Evolutionary conservation across 2,329 filamentous ascomycete species (phyloP), one percentile per base, ranked within the genome.

Genomic region (Whalleya microplaca): DNA sequence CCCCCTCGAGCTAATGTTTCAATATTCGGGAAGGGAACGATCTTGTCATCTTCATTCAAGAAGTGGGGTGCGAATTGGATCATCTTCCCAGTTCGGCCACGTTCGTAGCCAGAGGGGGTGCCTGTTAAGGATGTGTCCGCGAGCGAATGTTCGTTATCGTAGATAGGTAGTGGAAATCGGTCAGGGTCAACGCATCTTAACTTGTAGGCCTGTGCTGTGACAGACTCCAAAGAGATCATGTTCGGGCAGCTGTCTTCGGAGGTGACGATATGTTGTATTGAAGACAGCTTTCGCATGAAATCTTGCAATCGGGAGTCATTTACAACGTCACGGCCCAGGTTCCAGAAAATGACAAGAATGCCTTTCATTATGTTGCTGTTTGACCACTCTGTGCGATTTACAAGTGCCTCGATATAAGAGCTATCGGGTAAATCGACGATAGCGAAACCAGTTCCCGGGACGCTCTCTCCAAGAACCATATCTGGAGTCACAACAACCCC

Each of bases 401-500:
- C 66, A 50, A 97, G 80, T 5, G 82, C 74, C 12, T 88, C 84
- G 21, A 98, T 76, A 66, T 95, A 93, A 7, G 86, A 84, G 1
- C 71, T 59, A 14, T 87, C 83, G 1, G 92, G 91, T 7, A 99
- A 72, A 64, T 98, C 93, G 41, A 96, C 78, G 7, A 99, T 80
- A 8, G 90, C 89, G 61, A 96, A 80, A 2, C 91, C 93, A 53
- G 80, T 84, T 10, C 92, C 92, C 5, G 83, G 80, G 53, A 86
- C 81, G 2, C 81, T 75, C 10, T 86, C 78, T 1, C 83, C 91
- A 49, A 99, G 69, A 1, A 98, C 92, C 88, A 96, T 95, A 0
- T 95, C 90, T 1, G 94, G 89, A 0, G 88, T 95, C 27, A 99
- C 84, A 0, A 81, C 82, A 6, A 78, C 80, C 3, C 91, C 92